Percentiles rank a stretch among this genome's conserved stretches.
These are phyloP conservation scores for Penicillium sp. DNA, from an alignment of 2,329 filamentous ascomycete genomes.

Conservation along the genomic window DNA sequence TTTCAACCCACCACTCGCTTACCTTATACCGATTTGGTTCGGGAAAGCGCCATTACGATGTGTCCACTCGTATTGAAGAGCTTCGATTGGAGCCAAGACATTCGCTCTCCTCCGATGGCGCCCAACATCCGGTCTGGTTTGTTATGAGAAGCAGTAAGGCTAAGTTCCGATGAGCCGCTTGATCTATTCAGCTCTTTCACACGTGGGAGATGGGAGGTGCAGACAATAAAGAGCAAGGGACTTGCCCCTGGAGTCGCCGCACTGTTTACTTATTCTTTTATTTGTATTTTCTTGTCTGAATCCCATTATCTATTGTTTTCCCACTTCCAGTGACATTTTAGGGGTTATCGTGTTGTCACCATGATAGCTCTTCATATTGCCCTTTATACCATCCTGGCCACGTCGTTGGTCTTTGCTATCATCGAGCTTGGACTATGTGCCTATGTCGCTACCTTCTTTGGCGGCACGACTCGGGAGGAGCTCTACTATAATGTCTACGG, in stretches of 20 bases:
- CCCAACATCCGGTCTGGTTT: neutral
- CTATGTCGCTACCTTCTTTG: constrained; percentile 14
- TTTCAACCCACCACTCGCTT: constrained; percentile 19
- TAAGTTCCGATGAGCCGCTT: constrained; percentile 2
- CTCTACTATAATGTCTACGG: constrained; percentile 1
- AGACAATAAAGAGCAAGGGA: constrained; percentile 4
- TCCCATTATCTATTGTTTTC: neutral
- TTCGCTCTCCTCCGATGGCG: constrained; percentile 3
- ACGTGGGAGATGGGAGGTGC: neutral
- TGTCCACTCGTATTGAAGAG: constrained; percentile 17
- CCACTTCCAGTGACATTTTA: neutral
- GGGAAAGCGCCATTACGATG: constrained; percentile 12
- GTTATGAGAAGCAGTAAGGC: constrained; percentile 4
- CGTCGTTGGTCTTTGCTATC: constrained; percentile 26
- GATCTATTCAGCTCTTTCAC: neutral
- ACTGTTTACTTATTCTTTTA: neutral
- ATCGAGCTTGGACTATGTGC: constrained; percentile 30
- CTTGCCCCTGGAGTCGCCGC: neutral
- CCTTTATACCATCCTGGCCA: constrained; percentile 26
- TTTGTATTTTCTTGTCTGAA: neutral
- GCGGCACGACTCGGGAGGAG: neutral
- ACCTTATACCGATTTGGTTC: constrained; percentile 16
- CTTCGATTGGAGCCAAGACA: constrained; percentile 4
- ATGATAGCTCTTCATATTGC: constrained; percentile 27
- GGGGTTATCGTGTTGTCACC: neutral